Evolutionary conservation across 208 protist species (phyloP).

Genomic region (Trypanosoma cruzi): DNA sequence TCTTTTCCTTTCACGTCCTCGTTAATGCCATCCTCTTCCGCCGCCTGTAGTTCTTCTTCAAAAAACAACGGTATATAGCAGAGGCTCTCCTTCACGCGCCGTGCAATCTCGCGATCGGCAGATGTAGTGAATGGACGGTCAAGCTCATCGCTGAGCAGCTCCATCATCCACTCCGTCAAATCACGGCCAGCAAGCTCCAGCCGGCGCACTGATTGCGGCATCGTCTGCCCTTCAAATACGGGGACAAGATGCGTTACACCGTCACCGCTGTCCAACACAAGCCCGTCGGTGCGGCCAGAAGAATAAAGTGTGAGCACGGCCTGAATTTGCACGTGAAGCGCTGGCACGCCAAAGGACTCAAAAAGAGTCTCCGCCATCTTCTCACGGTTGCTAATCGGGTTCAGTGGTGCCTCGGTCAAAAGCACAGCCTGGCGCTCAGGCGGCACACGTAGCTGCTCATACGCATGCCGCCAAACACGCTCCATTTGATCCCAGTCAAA

Average conservation of each 20-base stretch:
- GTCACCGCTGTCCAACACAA: constrained; percentile 94
- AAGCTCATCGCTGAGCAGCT: constrained; percentile 92
- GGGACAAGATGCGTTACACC: constrained; percentile 94
- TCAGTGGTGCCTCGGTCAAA: constrained; percentile 92
- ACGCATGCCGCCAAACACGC: constrained; percentile 98
- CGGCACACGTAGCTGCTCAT: constrained; percentile 96
- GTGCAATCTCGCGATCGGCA: constrained; percentile 95
- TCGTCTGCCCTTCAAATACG: constrained; percentile 93
- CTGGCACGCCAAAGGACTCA: constrained; percentile 89
- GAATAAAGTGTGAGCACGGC: constrained; percentile 96
- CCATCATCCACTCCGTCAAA: constrained; percentile 95
- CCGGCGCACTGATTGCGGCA: constrained; percentile 81
- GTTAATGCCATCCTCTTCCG: constrained; percentile 5
- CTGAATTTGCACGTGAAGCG: constrained; percentile 95
- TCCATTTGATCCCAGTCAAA: constrained; percentile 99
- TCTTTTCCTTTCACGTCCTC: constrained; percentile 26
- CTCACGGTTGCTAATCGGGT: constrained; percentile 93
- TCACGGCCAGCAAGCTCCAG: constrained; percentile 94
- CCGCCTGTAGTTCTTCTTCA: constrained; percentile 92
- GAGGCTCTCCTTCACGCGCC: constrained; percentile 95
- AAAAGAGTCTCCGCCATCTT: constrained; percentile 96
- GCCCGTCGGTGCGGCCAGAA: constrained; percentile 89
- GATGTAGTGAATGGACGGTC: constrained; percentile 95
- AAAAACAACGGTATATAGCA: constrained; percentile 95
- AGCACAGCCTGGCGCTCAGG: constrained; percentile 97